A percentile compares a stretch with the other conserved stretches of the same genome.
Evolutionary conservation across 2,329 filamentous ascomycete species (phyloP).

Genomic region (Aspergillus udagawae): DNA sequence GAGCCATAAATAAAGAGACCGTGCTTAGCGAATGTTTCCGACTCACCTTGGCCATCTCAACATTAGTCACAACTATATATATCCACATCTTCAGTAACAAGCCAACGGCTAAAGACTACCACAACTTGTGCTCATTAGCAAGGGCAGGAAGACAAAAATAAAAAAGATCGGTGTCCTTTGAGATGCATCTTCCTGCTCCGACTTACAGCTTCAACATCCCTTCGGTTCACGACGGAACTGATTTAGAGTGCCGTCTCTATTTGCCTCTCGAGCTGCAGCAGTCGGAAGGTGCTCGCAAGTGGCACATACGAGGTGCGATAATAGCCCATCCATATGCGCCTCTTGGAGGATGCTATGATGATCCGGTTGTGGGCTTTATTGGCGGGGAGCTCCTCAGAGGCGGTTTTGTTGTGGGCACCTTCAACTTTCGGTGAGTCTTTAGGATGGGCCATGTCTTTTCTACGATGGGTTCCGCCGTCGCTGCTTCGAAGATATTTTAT

Average conservation of each 20-base stretch:
- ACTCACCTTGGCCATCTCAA: not conserved
- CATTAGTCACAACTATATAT: not conserved
- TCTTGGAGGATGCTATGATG: slow-evolving; percentile 80
- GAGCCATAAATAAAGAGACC: not conserved
- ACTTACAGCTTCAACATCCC: slow-evolving; percentile 69
- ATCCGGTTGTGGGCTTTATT: slow-evolving; percentile 68
- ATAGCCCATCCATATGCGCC: slow-evolving; percentile 90
- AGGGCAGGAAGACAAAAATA: not conserved
- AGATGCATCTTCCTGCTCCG: slow-evolving; percentile 31
- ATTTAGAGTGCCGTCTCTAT: slow-evolving; percentile 79
- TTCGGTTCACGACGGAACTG: slow-evolving; percentile 72
- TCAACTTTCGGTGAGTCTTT: slow-evolving; percentile 74
- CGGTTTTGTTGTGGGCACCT: slow-evolving; percentile 76
- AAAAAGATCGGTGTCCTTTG: slow-evolving; percentile 12
- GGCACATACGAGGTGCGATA: slow-evolving; percentile 53
- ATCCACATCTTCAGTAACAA: not conserved
- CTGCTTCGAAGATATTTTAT: slow-evolving; percentile 10
- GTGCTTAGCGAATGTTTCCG: not conserved
- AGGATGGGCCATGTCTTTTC: not conserved
- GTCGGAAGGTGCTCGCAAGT: slow-evolving; percentile 19
- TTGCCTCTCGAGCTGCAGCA: slow-evolving; percentile 50
- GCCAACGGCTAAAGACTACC: not conserved
- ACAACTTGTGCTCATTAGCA: not conserved
- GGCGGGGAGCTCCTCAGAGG: slow-evolving; percentile 61
- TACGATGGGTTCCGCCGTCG: not conserved